These are phyloP conservation scores for Elongisporangium prolatum DNA, from an alignment of 352 stramenopile genomes.

Conservation along the genomic window DNA sequence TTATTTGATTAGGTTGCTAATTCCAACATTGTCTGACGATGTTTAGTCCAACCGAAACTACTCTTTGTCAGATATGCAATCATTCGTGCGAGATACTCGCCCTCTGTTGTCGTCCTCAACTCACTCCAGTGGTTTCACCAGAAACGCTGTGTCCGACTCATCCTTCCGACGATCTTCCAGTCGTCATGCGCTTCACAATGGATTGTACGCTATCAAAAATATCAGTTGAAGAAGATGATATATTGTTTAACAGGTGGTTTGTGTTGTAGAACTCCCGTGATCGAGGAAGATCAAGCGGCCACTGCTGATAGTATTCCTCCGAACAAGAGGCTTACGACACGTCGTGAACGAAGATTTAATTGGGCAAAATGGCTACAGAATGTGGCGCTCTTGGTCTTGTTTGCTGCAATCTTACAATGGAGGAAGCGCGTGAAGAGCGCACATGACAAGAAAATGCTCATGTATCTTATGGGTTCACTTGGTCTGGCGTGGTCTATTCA, in stretches of 20 bases:
- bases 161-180: constrained; percentile 51
- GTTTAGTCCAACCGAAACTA: constrained; percentile 76
- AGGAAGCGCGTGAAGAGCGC: constrained; percentile 36
- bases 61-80: constrained; percentile 82
- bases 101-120: constrained; percentile 50
- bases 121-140: constrained; percentile 24
- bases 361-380: constrained; percentile 35
- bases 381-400: constrained; percentile 29
- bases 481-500: constrained; percentile 52
- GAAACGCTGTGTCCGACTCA: constrained; percentile 36
- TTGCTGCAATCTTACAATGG: constrained; percentile 42
- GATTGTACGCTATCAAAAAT: constrained; percentile 35
- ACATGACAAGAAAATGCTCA: constrained; percentile 49
- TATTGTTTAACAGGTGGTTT: neutral
- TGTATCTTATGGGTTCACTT: constrained; percentile 65
- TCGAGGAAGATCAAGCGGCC: constrained; percentile 54
- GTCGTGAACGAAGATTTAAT: constrained; percentile 17
- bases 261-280: constrained; percentile 41
- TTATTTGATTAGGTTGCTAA: neutral
- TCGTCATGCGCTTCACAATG: constrained; percentile 44
- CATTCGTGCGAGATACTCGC: constrained; percentile 51
- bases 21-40: neutral
- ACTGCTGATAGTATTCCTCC: constrained; percentile 5
- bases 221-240: neutral
- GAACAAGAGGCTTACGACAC: constrained; percentile 5